Conservation (phyloP, 345 rosid genomes). For the Sisymbrium irio region DNA sequence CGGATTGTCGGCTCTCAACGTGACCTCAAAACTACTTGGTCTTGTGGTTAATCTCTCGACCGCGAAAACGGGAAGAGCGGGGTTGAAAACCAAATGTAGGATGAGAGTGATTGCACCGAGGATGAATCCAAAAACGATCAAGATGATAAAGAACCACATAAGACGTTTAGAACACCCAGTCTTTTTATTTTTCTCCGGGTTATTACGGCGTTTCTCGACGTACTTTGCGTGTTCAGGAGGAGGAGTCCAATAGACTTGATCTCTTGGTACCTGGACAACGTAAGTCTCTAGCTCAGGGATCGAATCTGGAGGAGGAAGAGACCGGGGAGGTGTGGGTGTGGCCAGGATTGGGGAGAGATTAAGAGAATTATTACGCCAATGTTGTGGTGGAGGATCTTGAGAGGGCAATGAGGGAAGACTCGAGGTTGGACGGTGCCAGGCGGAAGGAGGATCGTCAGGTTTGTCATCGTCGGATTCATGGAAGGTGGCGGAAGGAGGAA, state of each 20-base stretch:
- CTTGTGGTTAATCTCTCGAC: conserved; percentile 12
- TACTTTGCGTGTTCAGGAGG: conserved; percentile 55
- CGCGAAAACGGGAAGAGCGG: conserved; percentile 13
- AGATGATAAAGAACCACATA: conserved; percentile 24
- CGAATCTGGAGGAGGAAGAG: conserved; percentile 16
- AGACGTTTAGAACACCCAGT: conserved; percentile 13
- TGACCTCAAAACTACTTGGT: conserved; percentile 10
- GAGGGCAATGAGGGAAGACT: conserved; percentile 27
- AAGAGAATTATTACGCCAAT: conserved; percentile 33
- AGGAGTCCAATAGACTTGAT: conserved; percentile 63
- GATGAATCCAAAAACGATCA: conserved; percentile 22
- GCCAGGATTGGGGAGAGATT: conserved; percentile 9
- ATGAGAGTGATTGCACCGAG: conserved; percentile 18
- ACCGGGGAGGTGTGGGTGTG: conserved; percentile 7
- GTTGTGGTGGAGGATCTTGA: conserved; percentile 28
- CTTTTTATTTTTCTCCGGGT: conserved; percentile 14
- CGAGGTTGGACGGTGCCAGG: conserved; percentile 32
- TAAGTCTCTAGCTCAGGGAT: conserved; percentile 38
- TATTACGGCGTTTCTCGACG: conserved; percentile 37
- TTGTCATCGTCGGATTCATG: conserved; percentile 18
- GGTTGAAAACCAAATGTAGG: conserved; percentile 9
- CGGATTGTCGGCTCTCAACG: conserved; percentile 39
- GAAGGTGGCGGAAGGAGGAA: conserved; percentile 32
- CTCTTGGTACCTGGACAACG: conserved; percentile 63
- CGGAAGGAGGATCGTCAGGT: conserved; percentile 22